These are phyloP conservation scores for Citrullus colocynthis DNA, from an alignment of 306 rosid species.

Conservation along the genomic window DNA sequence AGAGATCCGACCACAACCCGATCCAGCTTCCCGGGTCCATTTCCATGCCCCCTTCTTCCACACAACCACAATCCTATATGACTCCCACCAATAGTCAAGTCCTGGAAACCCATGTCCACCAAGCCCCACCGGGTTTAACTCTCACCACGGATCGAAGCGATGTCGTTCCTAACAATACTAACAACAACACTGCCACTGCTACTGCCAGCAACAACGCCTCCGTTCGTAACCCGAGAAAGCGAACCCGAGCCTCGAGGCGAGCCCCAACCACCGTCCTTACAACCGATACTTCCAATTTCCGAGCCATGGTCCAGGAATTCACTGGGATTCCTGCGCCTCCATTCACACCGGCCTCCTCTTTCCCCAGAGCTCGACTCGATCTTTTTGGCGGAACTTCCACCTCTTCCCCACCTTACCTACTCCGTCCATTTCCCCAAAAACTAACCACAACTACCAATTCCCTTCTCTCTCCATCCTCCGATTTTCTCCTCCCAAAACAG, in stretches of 20 bases:
- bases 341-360: slow-evolving; percentile 43
- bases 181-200: background rate
- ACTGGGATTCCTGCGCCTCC: slow-evolving; percentile 96
- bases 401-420: slow-evolving; percentile 36
- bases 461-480: slow-evolving; percentile 8
- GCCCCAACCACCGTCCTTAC: slow-evolving; percentile 92
- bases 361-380: slow-evolving; percentile 59
- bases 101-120: background rate
- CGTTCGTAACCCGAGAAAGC: slow-evolving; percentile 68
- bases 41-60: background rate
- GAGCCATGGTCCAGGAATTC: slow-evolving; percentile 99
- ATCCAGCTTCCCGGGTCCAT: slow-evolving; percentile 16
- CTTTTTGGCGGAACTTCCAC: slow-evolving; percentile 41
- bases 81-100: background rate
- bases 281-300: slow-evolving; percentile 79
- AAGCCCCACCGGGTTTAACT: background rate
- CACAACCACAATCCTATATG: slow-evolving; percentile 16
- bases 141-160: background rate
- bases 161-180: background rate
- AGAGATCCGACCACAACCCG: slow-evolving; percentile 17
- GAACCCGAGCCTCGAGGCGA: slow-evolving; percentile 86
- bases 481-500: slow-evolving; percentile 14
- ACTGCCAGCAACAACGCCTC: slow-evolving; percentile 4
- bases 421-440: slow-evolving; percentile 71
- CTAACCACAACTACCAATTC: slow-evolving; percentile 18